Evolutionary conservation across 306 rosid species (phyloP).

Genomic region (Malus orientalis): DNA sequence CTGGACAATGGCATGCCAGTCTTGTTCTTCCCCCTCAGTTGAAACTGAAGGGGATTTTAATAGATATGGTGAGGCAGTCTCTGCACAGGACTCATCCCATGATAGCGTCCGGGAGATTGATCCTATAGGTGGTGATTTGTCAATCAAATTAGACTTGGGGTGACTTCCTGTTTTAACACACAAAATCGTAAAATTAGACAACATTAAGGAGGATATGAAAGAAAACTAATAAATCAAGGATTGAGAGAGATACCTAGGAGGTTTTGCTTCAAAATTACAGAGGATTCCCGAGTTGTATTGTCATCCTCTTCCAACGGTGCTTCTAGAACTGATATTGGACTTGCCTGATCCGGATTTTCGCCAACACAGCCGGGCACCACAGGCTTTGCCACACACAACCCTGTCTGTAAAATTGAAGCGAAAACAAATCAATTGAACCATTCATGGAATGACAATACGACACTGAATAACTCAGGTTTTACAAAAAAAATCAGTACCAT

Average conservation of each 20-base stretch:
- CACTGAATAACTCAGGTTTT: not conserved
- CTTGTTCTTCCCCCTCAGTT: constrained; percentile 49
- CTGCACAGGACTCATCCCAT: constrained; percentile 65
- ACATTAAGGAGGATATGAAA: not conserved
- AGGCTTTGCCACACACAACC: constrained; percentile 42
- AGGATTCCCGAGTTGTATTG: constrained; percentile 34
- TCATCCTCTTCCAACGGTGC: constrained; percentile 61
- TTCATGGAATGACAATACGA: not conserved
- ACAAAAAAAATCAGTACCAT: not conserved
- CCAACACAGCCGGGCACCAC: constrained; percentile 29
- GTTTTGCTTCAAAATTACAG: constrained; percentile 31
- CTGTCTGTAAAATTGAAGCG: constrained; percentile 35
- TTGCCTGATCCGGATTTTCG: constrained; percentile 71
- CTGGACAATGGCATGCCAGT: constrained; percentile 56
- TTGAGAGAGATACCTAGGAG: constrained; percentile 30
- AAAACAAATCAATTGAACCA: constrained; percentile 7
- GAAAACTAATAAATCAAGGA: not conserved
- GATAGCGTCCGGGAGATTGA: constrained; percentile 77
- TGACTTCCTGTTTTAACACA: constrained; percentile 36
- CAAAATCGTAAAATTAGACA: constrained; percentile 5
- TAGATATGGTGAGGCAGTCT: constrained; percentile 35
- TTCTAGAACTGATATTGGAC: constrained; percentile 85
- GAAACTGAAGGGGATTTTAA: constrained; percentile 45
- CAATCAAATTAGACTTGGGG: constrained; percentile 69
- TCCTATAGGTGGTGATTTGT: constrained; percentile 94